Conservation (phyloP, 371 early-diverging fungal species). For the Polyrhizophydium stewartii region DNA sequence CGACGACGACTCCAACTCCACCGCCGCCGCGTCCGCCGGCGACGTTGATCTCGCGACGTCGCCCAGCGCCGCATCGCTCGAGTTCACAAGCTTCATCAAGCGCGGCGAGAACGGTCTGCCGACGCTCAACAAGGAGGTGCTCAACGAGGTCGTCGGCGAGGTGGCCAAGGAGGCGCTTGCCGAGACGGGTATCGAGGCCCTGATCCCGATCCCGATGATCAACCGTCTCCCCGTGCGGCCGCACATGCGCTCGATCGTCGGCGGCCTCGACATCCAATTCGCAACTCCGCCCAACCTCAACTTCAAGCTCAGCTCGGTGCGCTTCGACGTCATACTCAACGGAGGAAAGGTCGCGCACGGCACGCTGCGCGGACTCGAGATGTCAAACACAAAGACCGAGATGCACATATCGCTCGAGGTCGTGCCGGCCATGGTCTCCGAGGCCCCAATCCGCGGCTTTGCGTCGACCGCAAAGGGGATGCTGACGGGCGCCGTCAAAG, state of each 20-base stretch:
- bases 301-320: constrained; percentile 4
- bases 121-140: neutral
- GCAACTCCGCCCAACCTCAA: constrained; percentile 5
- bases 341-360: constrained; percentile 4
- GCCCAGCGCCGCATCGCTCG: too few species aligned
- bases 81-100: too few species aligned
- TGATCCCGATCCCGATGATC: neutral
- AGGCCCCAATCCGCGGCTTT: constrained; percentile 5
- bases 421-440: constrained; percentile 5
- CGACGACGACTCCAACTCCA: too few species aligned
- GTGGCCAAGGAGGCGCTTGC: neutral
- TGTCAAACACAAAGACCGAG: neutral
- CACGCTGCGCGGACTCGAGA: constrained; percentile 2
- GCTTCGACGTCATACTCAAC: constrained; percentile 6
- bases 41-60: too few species aligned
- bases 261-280: constrained; percentile 8
- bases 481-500: constrained; percentile 8
- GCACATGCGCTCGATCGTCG: constrained; percentile 3
- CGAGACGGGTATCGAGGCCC: neutral
- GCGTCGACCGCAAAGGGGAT: constrained; percentile 12
- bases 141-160: neutral
- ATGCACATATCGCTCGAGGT: constrained; percentile 4
- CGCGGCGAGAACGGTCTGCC: neutral
- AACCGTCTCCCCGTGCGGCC: neutral
- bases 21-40: too few species aligned